Conservation (phyloP, 139 green algal genomes). For the Bryopsis sp. region DNA sequence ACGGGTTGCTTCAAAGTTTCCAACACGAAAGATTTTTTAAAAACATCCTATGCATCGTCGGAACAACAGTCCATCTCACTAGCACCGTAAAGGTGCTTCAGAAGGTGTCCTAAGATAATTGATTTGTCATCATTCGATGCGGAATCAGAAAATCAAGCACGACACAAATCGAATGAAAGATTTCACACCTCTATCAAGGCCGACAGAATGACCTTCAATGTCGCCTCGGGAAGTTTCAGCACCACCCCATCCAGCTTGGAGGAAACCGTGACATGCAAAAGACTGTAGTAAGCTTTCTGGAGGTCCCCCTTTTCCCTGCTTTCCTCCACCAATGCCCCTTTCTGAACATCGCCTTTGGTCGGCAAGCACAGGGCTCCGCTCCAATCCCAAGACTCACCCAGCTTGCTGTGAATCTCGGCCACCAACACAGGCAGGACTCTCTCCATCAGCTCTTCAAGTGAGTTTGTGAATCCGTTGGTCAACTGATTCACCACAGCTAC, state of each 20-base stretch:
- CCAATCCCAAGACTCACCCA: conserved; percentile 64
- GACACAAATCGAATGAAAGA: background rate
- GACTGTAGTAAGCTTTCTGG: conserved; percentile 62
- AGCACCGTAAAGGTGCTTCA: too few relatives aligned
- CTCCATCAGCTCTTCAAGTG: background rate
- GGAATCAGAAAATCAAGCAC: too few relatives aligned
- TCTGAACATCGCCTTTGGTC: background rate
- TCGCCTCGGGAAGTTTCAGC: background rate
- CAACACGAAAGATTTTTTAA: too few relatives aligned
- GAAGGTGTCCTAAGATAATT: too few relatives aligned
- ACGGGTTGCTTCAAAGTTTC: too few relatives aligned
- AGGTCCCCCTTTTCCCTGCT: conserved; percentile 57
- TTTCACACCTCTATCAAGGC: background rate
- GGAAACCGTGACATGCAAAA: conserved; percentile 45
- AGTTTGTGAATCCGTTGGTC: conserved; percentile 2
- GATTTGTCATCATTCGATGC: too few relatives aligned
- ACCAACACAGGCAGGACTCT: background rate
- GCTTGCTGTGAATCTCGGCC: conserved; percentile 36
- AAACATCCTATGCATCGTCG: too few relatives aligned
- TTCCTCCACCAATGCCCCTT: conserved; percentile 51
- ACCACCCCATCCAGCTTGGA: background rate
- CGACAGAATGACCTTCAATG: background rate
- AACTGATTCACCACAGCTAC: conserved; percentile 65
- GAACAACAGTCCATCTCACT: too few relatives aligned
- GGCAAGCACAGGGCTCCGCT: conserved; percentile 35